Evolutionary conservation across 345 rosid genomes (phyloP).

Genomic region (Triadica sebifera): DNA sequence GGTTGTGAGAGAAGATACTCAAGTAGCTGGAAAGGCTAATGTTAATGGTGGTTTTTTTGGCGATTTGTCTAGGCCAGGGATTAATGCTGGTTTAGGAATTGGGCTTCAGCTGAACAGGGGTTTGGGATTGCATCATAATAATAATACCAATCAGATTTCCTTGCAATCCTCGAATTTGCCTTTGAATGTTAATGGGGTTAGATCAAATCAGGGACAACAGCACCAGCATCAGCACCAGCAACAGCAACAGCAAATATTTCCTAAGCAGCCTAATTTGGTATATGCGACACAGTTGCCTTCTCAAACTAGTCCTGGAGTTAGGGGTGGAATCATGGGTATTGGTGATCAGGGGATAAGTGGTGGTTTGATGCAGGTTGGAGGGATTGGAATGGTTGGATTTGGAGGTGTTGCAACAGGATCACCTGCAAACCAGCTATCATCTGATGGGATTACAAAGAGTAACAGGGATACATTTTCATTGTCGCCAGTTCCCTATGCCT

Average conservation of each 20-base stretch:
- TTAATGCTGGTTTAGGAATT: constrained; percentile 41
- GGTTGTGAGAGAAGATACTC: constrained; percentile 78
- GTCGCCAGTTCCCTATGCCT: constrained; percentile 73
- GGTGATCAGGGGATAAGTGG: constrained; percentile 47
- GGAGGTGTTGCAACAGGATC: constrained; percentile 54
- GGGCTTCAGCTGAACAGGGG: constrained; percentile 52
- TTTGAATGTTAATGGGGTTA: constrained; percentile 52
- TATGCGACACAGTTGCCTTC: constrained; percentile 52
- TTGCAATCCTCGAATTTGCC: constrained; percentile 63
- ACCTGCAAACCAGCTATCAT: constrained; percentile 69
- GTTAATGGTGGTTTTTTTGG: constrained; percentile 45
- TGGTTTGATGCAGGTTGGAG: constrained; percentile 52
- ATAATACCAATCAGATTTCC: constrained; percentile 30
- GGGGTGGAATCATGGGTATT: constrained; percentile 54
- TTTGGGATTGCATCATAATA: constrained; percentile 19
- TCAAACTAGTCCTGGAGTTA: constrained; percentile 53
- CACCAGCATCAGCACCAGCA: not conserved
- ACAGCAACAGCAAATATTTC: constrained; percentile 50
- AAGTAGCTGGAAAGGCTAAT: constrained; percentile 33
- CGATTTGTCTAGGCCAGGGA: constrained; percentile 31
- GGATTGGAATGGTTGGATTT: constrained; percentile 61
- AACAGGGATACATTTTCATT: constrained; percentile 75
- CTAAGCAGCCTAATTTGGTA: constrained; percentile 52
- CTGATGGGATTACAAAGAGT: constrained; percentile 73
- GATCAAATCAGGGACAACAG: constrained; percentile 48